Base-by-base conservation (phyloP, 2,329 filamentous ascomycete genomes). In the Pseudocercospora fijiensis region DNA sequence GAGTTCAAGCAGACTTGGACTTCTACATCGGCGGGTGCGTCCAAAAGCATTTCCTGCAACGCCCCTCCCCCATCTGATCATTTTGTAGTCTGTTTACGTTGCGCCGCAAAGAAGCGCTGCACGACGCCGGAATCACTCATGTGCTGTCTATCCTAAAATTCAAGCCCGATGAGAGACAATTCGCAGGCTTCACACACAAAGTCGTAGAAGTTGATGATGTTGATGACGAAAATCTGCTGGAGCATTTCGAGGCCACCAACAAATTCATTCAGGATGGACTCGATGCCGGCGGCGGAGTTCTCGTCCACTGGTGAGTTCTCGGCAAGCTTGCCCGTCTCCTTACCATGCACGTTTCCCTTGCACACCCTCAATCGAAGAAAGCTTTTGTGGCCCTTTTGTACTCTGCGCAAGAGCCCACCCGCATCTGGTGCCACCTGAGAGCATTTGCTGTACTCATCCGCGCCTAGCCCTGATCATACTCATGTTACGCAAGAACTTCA, bases 151-250 rank as follows among this genome's bases (percentile, higher is more conserved):
- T 95, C 45, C 78, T 94, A 65, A 85, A 86, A 53, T 83, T 89
- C 70, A 83, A 85, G 49, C 77, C 85, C 56, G 80, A 85, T 70
- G 78, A 83, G 69, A 79, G 80, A 64, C 81, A 83, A 45, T 88
- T 86, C 73, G 82, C 85, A 67, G 81, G 83, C 47, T 73, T 64
- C 75, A 80, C 88, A 67, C 92, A 96, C 76, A 83, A 91, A 70
- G 84, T 87, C 65, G 89, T 98, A 68, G 89, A 96, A 69, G 87
- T 97, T 49, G 91, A 98, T 76, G 95, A 99, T 80, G 86, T 93
- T 58, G 91, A 94, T 20, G 92, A 97, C 73, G 89, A 93, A 70
- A 91, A 99, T 77, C 78, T 98, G 58, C 80, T 98, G 18, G 85
- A 90, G 66, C 88, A 96, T 76, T 89, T 98, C 65, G 86, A 92